A percentile compares a stretch with the other conserved stretches of the same genome.
Evolutionary conservation across 2,329 filamentous ascomycete genomes (phyloP).

Genomic region (Sclerotinia sclerotiorum): DNA sequence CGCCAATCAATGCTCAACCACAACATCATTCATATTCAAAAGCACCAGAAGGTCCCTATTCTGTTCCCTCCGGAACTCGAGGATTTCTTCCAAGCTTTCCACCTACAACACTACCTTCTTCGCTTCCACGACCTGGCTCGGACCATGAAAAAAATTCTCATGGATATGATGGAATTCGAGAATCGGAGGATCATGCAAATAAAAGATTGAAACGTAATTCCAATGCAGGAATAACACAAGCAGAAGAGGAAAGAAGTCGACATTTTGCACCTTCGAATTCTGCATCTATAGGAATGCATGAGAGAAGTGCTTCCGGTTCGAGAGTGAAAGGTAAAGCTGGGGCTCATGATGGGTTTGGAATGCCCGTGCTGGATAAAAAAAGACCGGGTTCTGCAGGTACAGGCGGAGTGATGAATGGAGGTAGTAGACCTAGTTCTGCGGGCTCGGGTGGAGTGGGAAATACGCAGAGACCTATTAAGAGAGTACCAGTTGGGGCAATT

Average conservation of each 20-base stretch:
- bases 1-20: slow-evolving; percentile 25
- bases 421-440: background rate
- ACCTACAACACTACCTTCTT: background rate
- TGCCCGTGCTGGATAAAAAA: background rate
- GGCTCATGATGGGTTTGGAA: background rate
- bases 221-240: background rate
- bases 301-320: background rate
- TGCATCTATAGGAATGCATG: background rate
- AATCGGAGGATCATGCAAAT: background rate
- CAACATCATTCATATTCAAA: background rate
- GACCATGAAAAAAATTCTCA: background rate
- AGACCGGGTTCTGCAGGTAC: background rate
- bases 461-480: background rate
- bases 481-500: slow-evolving; percentile 2
- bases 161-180: background rate
- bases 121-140: background rate
- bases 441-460: background rate
- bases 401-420: background rate
- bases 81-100: background rate
- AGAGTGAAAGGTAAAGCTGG: background rate
- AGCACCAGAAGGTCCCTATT: background rate
- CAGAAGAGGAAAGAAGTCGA: slow-evolving; percentile 1
- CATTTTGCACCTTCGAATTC: background rate
- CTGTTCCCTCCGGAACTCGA: background rate
- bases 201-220: background rate